phyloP scores from a whole-genome alignment of 2,329 filamentous ascomycete genomes.

The Cordyceps militaris region DNA sequence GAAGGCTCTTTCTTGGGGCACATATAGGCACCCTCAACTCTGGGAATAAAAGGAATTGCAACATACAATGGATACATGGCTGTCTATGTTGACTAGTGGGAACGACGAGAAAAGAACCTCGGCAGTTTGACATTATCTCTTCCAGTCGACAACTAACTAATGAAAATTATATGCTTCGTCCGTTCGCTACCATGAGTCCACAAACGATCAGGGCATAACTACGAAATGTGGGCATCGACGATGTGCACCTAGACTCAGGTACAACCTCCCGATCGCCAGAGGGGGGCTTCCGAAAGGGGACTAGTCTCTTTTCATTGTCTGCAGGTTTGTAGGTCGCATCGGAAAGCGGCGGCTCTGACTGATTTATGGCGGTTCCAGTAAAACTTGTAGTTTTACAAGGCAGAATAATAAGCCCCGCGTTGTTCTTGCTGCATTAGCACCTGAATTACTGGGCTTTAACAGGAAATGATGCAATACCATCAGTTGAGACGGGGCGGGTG shows the following conservation, averaged over 20 bases:
- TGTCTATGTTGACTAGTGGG: conserved; percentile 1
- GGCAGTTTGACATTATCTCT: neutral
- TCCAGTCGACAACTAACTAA: conserved; percentile 7
- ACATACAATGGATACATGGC: conserved; percentile 3
- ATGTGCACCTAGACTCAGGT: neutral
- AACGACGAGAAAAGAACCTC: neutral
- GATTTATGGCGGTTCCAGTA: neutral
- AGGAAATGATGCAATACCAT: too few relatives aligned
- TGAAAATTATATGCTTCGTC: neutral
- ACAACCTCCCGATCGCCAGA: too few relatives aligned
- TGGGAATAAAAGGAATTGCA: neutral
- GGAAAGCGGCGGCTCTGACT: conserved; percentile 5
- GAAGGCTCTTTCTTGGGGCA: neutral
- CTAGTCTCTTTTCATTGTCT: too few relatives aligned
- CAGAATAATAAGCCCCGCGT: too few relatives aligned
- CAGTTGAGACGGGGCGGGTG: neutral
- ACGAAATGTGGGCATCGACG: neutral
- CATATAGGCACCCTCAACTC: neutral
- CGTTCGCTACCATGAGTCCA: neutral
- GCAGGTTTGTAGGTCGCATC: neutral
- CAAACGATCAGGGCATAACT: neutral
- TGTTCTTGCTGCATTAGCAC: too few relatives aligned
- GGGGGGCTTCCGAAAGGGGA: conserved; percentile 4
- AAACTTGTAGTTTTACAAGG: too few relatives aligned
- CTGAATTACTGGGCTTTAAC: too few relatives aligned